Conservation (phyloP, 139 green algal species). For the Pleodorina starrii region DNA sequence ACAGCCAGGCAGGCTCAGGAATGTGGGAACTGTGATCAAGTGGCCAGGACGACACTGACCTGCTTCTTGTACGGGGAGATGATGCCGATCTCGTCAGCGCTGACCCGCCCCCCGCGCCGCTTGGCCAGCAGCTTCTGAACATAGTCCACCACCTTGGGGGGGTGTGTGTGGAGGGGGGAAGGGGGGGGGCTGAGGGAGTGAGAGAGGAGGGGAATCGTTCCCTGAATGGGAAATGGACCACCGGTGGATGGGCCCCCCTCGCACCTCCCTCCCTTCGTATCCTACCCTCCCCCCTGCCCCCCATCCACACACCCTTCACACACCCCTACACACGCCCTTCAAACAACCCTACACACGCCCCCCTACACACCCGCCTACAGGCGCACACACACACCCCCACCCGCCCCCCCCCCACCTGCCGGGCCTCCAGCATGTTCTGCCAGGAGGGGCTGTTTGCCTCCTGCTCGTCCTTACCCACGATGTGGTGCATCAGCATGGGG, state of each 20-base stretch:
- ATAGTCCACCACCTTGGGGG: constrained; percentile 27
- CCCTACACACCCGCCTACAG: neutral
- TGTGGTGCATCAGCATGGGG: constrained; percentile 66
- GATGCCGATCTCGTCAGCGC: constrained; percentile 55
- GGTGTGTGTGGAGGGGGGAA: neutral
- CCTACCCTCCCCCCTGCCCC: no score
- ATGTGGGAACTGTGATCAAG: no score
- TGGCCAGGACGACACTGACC: no score
- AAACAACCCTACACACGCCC: no score
- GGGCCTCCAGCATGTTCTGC: constrained; percentile 63
- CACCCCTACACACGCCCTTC: no score
- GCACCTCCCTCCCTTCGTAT: no score
- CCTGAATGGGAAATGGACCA: no score
- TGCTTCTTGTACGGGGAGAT: constrained; percentile 69
- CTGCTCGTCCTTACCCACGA: constrained; percentile 64
- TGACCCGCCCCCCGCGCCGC: constrained; percentile 25
- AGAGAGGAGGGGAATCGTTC: neutral
- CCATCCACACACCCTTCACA: no score
- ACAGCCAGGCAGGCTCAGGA: no score
- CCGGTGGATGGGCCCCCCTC: no score
- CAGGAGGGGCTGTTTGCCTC: constrained; percentile 64
- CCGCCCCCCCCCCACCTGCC: constrained; percentile 28
- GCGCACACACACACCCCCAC: neutral
- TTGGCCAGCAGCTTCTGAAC: constrained; percentile 39
- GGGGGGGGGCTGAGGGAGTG: neutral